A percentile compares a stretch with the other conserved stretches of the same genome.
Evolutionary conservation across 768 basidiomycete species (phyloP).

Genomic region (Naganishia antarctica): DNA sequence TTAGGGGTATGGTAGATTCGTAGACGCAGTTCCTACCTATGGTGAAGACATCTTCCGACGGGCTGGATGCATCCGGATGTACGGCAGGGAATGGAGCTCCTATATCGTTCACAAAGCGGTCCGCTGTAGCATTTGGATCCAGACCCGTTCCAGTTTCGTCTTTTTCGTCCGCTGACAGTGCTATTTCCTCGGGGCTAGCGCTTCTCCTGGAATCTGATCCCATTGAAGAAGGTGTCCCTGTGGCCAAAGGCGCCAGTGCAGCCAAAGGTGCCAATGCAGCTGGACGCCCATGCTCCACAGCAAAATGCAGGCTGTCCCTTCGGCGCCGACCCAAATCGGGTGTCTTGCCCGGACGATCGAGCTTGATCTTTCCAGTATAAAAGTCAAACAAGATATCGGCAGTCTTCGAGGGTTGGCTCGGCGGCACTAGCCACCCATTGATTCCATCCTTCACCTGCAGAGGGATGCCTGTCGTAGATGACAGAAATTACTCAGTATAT

Average conservation of each 20-base stretch:
- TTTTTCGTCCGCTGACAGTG: neutral
- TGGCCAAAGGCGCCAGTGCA: no score
- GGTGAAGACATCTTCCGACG: slow-evolving; percentile 47
- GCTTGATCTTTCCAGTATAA: slow-evolving; percentile 60
- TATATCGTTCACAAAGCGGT: slow-evolving; percentile 39
- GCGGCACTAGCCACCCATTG: slow-evolving; percentile 76
- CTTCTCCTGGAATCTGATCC: neutral
- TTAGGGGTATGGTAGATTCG: neutral
- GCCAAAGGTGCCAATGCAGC: no score
- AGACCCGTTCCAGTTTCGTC: slow-evolving; percentile 13
- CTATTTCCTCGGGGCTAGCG: neutral
- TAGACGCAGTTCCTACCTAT: slow-evolving; percentile 32
- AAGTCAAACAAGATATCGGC: slow-evolving; percentile 72
- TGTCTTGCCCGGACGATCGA: slow-evolving; percentile 14
- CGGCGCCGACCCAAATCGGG: slow-evolving; percentile 1
- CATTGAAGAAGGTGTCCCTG: neutral
- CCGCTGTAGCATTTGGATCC: slow-evolving; percentile 42
- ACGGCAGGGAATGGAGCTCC: slow-evolving; percentile 36
- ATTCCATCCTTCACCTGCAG: slow-evolving; percentile 83
- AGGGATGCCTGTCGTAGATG: slow-evolving; percentile 61
- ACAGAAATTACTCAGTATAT: no score
- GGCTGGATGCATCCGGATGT: slow-evolving; percentile 35
- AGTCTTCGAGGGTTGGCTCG: slow-evolving; percentile 69
- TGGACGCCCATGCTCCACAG: neutral
- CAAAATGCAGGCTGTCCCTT: slow-evolving; percentile 16